Base-by-base conservation (phyloP, 495 filamentous ascomycete genomes). In the Cladorrhinum samala region DNA sequence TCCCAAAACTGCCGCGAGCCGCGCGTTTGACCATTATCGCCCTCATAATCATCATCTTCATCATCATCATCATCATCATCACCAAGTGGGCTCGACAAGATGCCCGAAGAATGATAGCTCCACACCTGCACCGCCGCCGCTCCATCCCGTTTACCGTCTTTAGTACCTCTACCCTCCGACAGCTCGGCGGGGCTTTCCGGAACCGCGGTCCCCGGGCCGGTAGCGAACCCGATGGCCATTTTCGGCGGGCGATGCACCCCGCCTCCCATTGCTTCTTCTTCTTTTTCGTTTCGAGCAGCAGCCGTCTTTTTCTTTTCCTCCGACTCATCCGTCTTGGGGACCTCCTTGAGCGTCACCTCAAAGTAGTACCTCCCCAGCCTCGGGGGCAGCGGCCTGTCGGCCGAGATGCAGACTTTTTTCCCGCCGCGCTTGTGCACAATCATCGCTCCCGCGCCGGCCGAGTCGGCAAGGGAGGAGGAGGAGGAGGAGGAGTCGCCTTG, bases 291-390 rank as follows among this genome's bases (percentile, higher is more conserved):
- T 33, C 25, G 16, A n/a, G 16, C 19, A n/a, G n/a, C n/a, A n/a
- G n/a, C 11, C 27, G 11, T 6, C 27, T 33, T 11, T 11, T 6
- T 5, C 11, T 48, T 40, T 40, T 24, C 9, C 13, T 9, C 11
- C 46, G 21, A 24, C 13, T 16, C 13, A 16, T 30, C 21, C 2
- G 43, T 16, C 7, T 33, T 19, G 16, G n/a, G 16, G n/a, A 53
- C 9, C 1, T 48, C 36, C 3, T 19, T 14, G 2, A 62, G 23
- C 13, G 46, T 57, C 0, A 65, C 46, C 46, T 65, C 62, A 17
- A 60, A 65, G 18, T 65, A 65, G 39, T 56, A 62, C 42, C 40
- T 11, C 40, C 60, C 64, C 52, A 67, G 21, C 14, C 61, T 57
- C 0, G 54, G 47, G 0, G 64, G 64, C 9, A 67, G 46, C 17